phyloP scores from a whole-genome alignment of 331 rosid species.

The Acacia pycnantha region DNA sequence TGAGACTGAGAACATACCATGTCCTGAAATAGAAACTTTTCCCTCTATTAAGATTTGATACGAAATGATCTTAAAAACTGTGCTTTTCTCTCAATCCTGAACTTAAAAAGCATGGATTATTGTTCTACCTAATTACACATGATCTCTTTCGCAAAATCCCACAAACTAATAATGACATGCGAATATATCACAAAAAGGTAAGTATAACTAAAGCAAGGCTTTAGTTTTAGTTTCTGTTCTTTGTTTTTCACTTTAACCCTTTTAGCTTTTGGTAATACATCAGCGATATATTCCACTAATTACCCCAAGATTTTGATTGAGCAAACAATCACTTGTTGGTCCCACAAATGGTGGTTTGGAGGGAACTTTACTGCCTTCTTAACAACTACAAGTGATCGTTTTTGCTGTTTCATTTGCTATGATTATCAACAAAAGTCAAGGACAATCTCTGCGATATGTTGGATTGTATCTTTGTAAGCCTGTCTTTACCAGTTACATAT shows the following conservation, averaged over 20 bases:
- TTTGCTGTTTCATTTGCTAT: too few relatives aligned
- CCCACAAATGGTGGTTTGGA: slow-evolving; percentile 16
- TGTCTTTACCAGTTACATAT: too few relatives aligned
- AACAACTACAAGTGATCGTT: too few relatives aligned
- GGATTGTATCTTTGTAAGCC: too few relatives aligned
- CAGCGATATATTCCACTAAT: slow-evolving; percentile 32
- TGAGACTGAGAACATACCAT: background rate
- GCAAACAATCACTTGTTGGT: slow-evolving; percentile 10
- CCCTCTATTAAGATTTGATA: background rate
- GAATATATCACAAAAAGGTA: background rate
- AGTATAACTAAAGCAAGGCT: slow-evolving; percentile 19
- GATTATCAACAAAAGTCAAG: too few relatives aligned
- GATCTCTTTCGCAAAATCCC: slow-evolving; percentile 3
- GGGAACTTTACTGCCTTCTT: background rate
- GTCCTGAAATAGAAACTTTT: background rate
- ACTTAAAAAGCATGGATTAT: background rate
- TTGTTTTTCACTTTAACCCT: background rate
- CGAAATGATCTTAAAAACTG: background rate
- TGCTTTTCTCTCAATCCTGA: background rate
- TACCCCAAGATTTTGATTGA: background rate
- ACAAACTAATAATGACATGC: background rate
- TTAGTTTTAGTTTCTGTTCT: background rate
- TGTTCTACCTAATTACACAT: background rate
- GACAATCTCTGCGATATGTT: too few relatives aligned
- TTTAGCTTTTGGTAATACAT: slow-evolving; percentile 5